phyloP scores from a whole-genome alignment of 495 filamentous ascomycete species.

The Podospora pseudopauciseta region DNA sequence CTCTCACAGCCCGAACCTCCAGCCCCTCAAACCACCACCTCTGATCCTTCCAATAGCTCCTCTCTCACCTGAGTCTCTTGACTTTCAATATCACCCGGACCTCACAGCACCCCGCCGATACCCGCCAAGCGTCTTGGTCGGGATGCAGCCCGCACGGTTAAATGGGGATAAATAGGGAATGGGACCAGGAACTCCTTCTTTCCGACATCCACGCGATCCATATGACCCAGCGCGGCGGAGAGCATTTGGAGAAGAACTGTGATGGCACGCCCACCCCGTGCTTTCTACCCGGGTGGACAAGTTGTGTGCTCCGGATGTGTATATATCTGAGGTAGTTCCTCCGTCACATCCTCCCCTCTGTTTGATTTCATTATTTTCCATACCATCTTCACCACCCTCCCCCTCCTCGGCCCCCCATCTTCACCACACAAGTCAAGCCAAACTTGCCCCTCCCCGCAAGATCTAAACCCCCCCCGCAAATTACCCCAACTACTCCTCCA shows the following conservation, averaged over 20 bases:
- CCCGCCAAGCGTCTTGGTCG: constrained; percentile 19
- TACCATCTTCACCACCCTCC: neutral
- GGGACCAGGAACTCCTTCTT: constrained; percentile 15
- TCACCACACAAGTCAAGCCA: neutral
- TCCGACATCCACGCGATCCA: constrained; percentile 29
- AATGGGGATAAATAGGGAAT: constrained; percentile 47
- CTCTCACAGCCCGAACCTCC: neutral
- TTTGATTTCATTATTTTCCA: constrained; percentile 8
- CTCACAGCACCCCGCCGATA: neutral
- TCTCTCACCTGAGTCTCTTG: neutral
- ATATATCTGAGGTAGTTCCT: constrained; percentile 14
- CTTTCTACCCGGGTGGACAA: neutral
- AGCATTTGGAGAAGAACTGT: neutral
- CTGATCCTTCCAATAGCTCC: neutral
- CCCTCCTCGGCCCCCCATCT: too few relatives aligned
- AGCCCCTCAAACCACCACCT: neutral
- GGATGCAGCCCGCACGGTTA: constrained; percentile 37
- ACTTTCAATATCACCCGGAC: neutral
- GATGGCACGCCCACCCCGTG: neutral
- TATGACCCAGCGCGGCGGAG: constrained; percentile 17
- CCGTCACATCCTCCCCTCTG: neutral
- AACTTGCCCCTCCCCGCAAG: constrained; percentile 7
- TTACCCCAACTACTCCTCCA: constrained; percentile 13
- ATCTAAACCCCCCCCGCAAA: neutral
- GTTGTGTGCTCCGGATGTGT: neutral